Evolutionary conservation across 2,329 filamentous ascomycete species (phyloP).

Genomic region (Spiromastix sp.): DNA sequence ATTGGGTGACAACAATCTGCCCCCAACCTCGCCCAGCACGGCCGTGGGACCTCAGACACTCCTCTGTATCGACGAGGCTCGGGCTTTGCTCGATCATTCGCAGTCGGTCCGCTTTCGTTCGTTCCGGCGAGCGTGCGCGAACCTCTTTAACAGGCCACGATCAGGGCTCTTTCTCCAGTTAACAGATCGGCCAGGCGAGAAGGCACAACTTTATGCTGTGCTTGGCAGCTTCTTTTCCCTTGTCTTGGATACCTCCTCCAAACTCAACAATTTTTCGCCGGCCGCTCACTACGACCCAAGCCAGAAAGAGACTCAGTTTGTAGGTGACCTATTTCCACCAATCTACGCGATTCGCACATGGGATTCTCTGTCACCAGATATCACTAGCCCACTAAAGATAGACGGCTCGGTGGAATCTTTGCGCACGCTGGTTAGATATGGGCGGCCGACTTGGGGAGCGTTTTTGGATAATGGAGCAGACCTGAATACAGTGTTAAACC

Average conservation of each 20-base stretch:
- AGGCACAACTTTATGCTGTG: too few relatives aligned
- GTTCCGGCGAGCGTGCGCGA: neutral
- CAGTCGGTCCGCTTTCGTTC: neutral
- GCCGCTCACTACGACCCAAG: neutral
- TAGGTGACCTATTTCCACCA: constrained; percentile 1
- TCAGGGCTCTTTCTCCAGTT: too few relatives aligned
- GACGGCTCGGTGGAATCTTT: too few relatives aligned
- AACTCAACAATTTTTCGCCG: constrained; percentile 4
- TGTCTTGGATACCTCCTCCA: constrained; percentile 4
- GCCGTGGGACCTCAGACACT: neutral
- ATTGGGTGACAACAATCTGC: too few relatives aligned
- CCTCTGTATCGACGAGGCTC: constrained; percentile 5
- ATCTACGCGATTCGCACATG: constrained; percentile 4
- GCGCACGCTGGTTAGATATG: too few relatives aligned
- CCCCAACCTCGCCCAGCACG: too few relatives aligned
- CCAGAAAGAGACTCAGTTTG: neutral
- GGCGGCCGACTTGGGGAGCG: too few relatives aligned
- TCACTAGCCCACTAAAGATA: too few relatives aligned
- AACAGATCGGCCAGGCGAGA: too few relatives aligned
- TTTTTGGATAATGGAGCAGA: too few relatives aligned
- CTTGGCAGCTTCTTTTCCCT: constrained; percentile 3
- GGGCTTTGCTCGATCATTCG: neutral
- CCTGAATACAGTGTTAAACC: too few relatives aligned
- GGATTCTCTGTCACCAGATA: neutral
- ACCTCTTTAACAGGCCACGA: neutral